Evolutionary conservation across 2,329 filamentous ascomycete genomes (phyloP).

Genomic region (Aspergillus aculeatus): DNA sequence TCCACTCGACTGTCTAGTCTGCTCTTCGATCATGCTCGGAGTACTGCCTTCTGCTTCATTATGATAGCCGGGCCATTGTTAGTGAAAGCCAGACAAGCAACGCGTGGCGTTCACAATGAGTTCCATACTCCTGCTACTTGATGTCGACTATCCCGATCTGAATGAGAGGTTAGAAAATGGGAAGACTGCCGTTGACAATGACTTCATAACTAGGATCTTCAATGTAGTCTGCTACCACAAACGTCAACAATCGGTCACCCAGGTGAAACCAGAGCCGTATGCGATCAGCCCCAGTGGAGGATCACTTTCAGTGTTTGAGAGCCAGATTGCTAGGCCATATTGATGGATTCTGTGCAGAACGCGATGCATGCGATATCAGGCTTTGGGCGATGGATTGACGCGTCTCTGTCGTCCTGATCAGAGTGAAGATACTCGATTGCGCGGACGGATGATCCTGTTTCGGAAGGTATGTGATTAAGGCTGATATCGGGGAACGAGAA

Average conservation of each 20-base stretch:
- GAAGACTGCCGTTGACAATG: slow-evolving; percentile 18
- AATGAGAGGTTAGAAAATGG: slow-evolving; percentile 42
- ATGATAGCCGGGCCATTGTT: slow-evolving; percentile 21
- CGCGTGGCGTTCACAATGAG: slow-evolving; percentile 45
- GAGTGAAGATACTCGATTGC: slow-evolving; percentile 55
- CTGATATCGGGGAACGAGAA: slow-evolving; percentile 3
- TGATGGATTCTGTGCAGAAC: slow-evolving; percentile 56
- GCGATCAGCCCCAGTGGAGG: slow-evolving; percentile 51
- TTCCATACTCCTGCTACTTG: slow-evolving; percentile 43
- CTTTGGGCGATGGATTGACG: slow-evolving; percentile 56
- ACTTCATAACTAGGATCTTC: too few species aligned
- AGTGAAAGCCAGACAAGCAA: slow-evolving; percentile 17
- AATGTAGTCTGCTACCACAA: too few species aligned
- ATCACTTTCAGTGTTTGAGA: slow-evolving; percentile 54
- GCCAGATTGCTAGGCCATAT: slow-evolving; percentile 57
- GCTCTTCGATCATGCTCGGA: slow-evolving; percentile 31
- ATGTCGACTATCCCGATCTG: slow-evolving; percentile 44
- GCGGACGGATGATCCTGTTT: slow-evolving; percentile 40
- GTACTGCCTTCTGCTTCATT: slow-evolving; percentile 37
- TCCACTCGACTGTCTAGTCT: slow-evolving; percentile 40
- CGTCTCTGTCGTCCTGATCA: slow-evolving; percentile 60
- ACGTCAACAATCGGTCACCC: slow-evolving; percentile 18
- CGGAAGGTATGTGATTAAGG: slow-evolving; percentile 17
- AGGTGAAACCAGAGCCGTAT: slow-evolving; percentile 49
- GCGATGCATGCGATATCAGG: slow-evolving; percentile 58